Conservation (phyloP, 1,284 basidiomycete species). For the Tylopilus sp. region DNA sequence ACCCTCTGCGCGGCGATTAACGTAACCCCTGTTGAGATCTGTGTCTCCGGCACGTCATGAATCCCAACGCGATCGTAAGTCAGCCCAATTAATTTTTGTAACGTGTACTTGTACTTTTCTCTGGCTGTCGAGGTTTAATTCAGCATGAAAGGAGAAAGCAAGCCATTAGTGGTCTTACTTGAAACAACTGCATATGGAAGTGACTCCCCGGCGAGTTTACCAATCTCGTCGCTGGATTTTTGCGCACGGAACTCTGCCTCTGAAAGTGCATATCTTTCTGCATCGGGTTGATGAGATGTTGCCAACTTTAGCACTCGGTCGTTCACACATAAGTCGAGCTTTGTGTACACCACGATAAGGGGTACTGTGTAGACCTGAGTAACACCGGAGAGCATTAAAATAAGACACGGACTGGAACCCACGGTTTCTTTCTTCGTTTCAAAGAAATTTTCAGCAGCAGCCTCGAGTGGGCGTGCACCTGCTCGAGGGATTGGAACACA, state of each 20-base stretch:
- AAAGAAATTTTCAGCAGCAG: conserved; percentile 3
- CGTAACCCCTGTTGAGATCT: not conserved
- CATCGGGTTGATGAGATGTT: not conserved
- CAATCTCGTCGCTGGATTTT: not conserved
- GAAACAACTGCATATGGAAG: not conserved
- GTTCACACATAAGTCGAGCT: not conserved
- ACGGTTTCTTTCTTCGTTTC: not conserved
- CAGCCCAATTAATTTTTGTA: not conserved
- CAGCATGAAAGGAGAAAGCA: not conserved
- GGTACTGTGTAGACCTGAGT: conserved; percentile 1
- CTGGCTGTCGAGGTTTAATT: not conserved
- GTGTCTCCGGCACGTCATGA: not conserved
- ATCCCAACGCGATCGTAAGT: not conserved
- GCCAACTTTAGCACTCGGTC: not conserved
- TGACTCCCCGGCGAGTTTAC: not conserved
- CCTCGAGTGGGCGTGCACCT: not conserved
- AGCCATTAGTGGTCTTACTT: not conserved
- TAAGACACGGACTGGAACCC: conserved; percentile 1
- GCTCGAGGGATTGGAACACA: not conserved
- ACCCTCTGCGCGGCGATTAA: conserved; percentile 1
- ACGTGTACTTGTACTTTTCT: not conserved
- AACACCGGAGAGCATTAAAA: not conserved
- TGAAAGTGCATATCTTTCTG: not conserved
- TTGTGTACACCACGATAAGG: not conserved
- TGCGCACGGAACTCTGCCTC: not conserved